A percentile compares a stretch with the other conserved stretches of the same genome.
phyloP scores from a whole-genome alignment of 768 basidiomycete genomes.

The Imleria badia region DNA sequence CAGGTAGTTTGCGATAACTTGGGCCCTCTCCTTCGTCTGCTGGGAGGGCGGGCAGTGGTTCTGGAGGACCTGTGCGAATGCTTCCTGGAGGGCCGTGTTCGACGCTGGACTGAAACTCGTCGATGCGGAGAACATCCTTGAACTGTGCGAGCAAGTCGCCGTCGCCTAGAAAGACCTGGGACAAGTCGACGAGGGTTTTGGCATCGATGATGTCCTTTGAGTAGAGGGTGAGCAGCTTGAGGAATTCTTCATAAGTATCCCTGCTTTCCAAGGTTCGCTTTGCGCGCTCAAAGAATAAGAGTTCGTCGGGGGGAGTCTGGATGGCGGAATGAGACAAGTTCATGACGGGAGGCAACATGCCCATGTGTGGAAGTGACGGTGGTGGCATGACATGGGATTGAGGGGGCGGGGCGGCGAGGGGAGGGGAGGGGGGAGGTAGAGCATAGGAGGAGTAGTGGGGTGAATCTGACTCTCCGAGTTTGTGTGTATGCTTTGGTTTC shows the following conservation, averaged over 20 bases:
- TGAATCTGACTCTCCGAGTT: constrained; percentile 56
- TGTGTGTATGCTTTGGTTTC: constrained; percentile 62
- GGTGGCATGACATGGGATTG: constrained; percentile 31
- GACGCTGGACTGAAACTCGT: constrained; percentile 57
- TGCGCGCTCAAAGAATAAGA: constrained; percentile 92
- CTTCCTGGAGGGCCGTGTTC: constrained; percentile 78
- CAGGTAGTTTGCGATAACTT: constrained; percentile 88
- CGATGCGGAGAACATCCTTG: constrained; percentile 82
- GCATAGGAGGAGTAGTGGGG: constrained; percentile 43
- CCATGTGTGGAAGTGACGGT: constrained; percentile 26
- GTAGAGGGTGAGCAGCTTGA: constrained; percentile 89
- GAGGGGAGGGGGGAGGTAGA: constrained; percentile 41
- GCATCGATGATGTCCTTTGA: constrained; percentile 90
- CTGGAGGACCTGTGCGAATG: constrained; percentile 72
- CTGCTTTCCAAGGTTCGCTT: constrained; percentile 75
- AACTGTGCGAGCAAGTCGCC: constrained; percentile 80
- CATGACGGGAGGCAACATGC: constrained; percentile 24
- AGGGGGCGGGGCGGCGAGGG: constrained; percentile 21
- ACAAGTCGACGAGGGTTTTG: constrained; percentile 75
- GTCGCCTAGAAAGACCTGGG: constrained; percentile 80
- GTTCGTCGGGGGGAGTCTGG: constrained; percentile 61
- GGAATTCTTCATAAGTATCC: constrained; percentile 88
- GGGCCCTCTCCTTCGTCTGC: constrained; percentile 87
- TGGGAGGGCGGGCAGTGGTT: constrained; percentile 73
- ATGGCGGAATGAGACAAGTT: constrained; percentile 31